Evolutionary conservation across 2,329 filamentous ascomycete genomes (phyloP), one percentile per base, ranked within the genome.

Genomic region (Penicillium brevicompactum): DNA sequence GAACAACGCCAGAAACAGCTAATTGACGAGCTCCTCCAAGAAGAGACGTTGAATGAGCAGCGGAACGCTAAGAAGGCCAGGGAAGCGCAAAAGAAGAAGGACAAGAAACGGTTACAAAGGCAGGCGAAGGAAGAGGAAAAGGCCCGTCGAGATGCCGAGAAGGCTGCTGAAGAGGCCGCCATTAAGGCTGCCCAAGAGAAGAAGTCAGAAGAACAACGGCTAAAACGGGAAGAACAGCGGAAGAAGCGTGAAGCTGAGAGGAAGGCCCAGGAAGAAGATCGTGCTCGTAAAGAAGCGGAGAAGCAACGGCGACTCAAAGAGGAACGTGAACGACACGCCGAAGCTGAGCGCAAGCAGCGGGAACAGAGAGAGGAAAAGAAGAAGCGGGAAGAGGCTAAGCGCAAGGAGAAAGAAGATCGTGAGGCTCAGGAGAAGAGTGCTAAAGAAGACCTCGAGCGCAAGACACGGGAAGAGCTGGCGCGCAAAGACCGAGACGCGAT

Each of bases 21-120:
- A 21, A 82, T 99, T 24, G 90, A 97, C 71, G 94, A 99, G 73
- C 81, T 97, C 2, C 87, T 92, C 63, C 91, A 96, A 70, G 94
- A 99, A 72, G 84, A 85, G 60, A 85, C 86, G 52, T 84, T 87
- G 47, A 87, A 90, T 58, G 84, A 87, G 49, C 85, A 93, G 72
- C 88, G 89, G 59, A 92, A 94, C 71, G 92, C 90, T 18, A 97
- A 97, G 78, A 96, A 93, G 74, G 90, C 91, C 46, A 91, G 91
- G 69, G 93, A 96, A 69, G 92, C 94, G 14, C 90, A 96, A 73
- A 96, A 94, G 81, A 91, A 90, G 71, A 97, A 96, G 75, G 92
- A 96, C 68, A 96, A 93, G 79, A 91, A 92, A 60, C 87, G 87
- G 21, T 87, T 91, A 68, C 93, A 96, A 78, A 95, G 93, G 75